phyloP scores from a whole-genome alignment of 805 yeast genomes.

The Suhomyces tanzawaensis region DNA sequence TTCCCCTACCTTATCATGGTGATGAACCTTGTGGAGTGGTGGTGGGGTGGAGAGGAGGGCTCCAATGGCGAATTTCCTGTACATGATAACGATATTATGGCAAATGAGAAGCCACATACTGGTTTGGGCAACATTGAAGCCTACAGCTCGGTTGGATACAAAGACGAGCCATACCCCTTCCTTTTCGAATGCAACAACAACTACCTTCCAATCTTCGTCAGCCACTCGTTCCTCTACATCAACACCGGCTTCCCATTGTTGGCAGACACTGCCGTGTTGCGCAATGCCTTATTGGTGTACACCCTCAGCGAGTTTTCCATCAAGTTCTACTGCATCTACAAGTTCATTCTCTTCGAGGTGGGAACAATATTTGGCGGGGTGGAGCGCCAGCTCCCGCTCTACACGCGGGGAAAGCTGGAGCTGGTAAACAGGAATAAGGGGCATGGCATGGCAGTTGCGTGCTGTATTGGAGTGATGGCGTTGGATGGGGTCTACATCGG shows the following conservation, averaged over 20 bases:
- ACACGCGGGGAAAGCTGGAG: no score
- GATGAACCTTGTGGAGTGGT: conserved; percentile 12
- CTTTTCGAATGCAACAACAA: conserved; percentile 31
- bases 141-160: background rate
- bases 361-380: no score
- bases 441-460: no score
- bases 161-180: conserved; percentile 5
- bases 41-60: background rate
- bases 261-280: background rate
- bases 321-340: conserved; percentile 34
- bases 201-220: conserved; percentile 33
- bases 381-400: no score
- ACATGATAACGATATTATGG: no score
- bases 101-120: no score
- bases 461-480: no score
- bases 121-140: no score
- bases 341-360: conserved; percentile 31
- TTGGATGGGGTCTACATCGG: no score
- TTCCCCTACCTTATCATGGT: conserved; percentile 21
- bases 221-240: conserved; percentile 32
- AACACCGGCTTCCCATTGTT: conserved; percentile 20
- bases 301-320: conserved; percentile 21
- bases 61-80: background rate
- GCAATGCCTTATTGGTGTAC: conserved; percentile 14
- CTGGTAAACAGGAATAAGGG: no score